These are phyloP conservation scores for Claviceps pusilla DNA, from an alignment of 2,329 filamentous ascomycete species.

Conservation along the genomic window DNA sequence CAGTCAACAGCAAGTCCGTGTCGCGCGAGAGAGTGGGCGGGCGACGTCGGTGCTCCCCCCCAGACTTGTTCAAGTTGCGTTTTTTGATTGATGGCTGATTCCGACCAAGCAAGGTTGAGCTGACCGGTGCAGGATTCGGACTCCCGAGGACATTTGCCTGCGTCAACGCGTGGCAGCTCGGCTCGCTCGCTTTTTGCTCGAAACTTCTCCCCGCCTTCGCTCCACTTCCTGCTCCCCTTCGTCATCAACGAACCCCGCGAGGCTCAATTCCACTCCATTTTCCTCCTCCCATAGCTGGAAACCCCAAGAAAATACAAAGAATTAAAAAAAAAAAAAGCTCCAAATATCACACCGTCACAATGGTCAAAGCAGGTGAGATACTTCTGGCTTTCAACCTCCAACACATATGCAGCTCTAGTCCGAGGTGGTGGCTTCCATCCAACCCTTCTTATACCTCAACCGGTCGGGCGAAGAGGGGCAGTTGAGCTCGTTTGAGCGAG, in stretches of 20 bases:
- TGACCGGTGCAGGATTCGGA: not conserved
- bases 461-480: conserved; percentile 6
- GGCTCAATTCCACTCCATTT: not conserved
- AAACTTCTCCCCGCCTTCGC: conserved; percentile 7
- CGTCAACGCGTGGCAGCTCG: not conserved
- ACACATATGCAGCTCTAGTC: not conserved
- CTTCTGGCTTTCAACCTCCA: not conserved
- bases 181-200: conserved; percentile 1
- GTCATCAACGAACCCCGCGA: conserved; percentile 5
- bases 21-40: not conserved
- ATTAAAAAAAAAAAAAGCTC: conserved; percentile 7
- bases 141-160: too few species aligned
- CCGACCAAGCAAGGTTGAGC: not conserved
- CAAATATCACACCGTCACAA: conserved; percentile 50
- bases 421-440: not conserved
- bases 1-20: not conserved
- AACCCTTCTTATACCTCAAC: conserved; percentile 11
- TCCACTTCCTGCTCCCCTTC: conserved; percentile 5
- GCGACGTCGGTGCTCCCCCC: not conserved
- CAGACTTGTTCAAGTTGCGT: too few species aligned
- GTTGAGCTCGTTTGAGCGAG: conserved; percentile 45
- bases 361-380: conserved; percentile 85
- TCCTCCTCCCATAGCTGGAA: conserved; percentile 6
- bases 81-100: too few species aligned
- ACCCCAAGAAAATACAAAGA: conserved; percentile 6